Conservation (phyloP, 345 rosid species). For the Brassica rapa region DNA sequence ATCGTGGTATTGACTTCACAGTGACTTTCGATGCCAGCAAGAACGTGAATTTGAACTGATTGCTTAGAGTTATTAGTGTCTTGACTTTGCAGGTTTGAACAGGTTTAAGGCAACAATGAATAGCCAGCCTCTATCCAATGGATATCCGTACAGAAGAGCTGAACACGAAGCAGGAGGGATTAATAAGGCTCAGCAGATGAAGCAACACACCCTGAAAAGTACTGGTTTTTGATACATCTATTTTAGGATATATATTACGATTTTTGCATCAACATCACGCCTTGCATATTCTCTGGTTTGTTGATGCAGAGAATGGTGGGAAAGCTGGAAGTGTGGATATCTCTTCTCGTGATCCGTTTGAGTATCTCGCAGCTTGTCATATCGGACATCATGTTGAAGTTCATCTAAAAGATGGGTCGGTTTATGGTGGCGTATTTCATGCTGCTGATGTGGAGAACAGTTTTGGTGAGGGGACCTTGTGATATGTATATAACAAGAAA, state of each 20-base stretch:
- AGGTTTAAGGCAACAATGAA: conserved; percentile 48
- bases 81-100: conserved; percentile 10
- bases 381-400: conserved; percentile 88
- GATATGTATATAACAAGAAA: conserved; percentile 5
- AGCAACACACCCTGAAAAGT: conserved; percentile 49
- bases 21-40: background rate
- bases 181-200: conserved; percentile 58
- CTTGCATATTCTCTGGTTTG: conserved; percentile 16
- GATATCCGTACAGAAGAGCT: conserved; percentile 58
- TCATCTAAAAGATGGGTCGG: conserved; percentile 79
- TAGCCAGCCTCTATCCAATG: conserved; percentile 67
- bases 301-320: conserved; percentile 37
- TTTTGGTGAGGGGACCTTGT: conserved; percentile 55
- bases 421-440: conserved; percentile 75
- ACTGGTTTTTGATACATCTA: conserved; percentile 41
- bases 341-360: conserved; percentile 59
- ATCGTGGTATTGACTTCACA: too few species aligned
- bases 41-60: background rate
- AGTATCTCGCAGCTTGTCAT: conserved; percentile 62
- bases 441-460: conserved; percentile 72
- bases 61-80: too few species aligned
- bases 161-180: conserved; percentile 58
- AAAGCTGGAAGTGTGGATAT: conserved; percentile 52
- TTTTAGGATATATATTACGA: background rate
- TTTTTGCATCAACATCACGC: background rate